Conservation (phyloP, 305 asterid species). For the Salvia sclarea region DNA sequence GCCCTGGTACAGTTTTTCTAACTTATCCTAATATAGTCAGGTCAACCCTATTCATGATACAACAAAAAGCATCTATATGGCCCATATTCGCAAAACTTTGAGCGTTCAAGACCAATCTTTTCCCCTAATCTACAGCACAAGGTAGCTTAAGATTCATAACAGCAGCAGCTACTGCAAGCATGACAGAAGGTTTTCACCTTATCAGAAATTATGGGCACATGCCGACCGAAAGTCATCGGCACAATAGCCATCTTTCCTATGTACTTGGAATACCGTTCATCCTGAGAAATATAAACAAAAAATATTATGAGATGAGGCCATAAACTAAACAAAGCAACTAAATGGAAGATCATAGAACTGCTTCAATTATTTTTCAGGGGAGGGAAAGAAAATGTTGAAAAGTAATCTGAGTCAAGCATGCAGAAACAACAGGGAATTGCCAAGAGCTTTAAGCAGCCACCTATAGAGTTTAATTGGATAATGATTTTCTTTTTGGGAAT, state of each 20-base stretch:
- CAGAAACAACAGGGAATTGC: neutral
- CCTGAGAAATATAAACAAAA: conserved; percentile 51
- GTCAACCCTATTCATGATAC: neutral
- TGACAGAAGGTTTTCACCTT: conserved; percentile 54
- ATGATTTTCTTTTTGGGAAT: neutral
- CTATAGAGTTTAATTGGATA: neutral
- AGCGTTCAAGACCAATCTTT: neutral
- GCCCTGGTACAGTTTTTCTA: neutral
- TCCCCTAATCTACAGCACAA: conserved; percentile 15
- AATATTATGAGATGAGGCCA: conserved; percentile 19
- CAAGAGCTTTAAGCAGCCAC: conserved; percentile 18
- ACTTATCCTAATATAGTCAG: neutral
- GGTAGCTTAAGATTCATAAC: neutral
- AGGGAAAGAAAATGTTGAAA: neutral
- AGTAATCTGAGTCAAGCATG: conserved; percentile 20
- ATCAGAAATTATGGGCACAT: conserved; percentile 90
- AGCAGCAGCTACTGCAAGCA: conserved; percentile 21
- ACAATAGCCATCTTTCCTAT: conserved; percentile 90
- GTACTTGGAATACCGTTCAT: conserved; percentile 83
- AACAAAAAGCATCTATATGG: neutral
- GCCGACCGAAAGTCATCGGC: conserved; percentile 97
- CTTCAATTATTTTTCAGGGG: neutral
- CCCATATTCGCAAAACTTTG: conserved; percentile 3
- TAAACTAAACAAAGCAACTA: conserved; percentile 23
- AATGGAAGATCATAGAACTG: conserved; percentile 7